Evolutionary conservation across 2,329 filamentous ascomycete genomes (phyloP), one percentile per base, ranked within the genome.

Genomic region (Colletotrichum kahawae): DNA sequence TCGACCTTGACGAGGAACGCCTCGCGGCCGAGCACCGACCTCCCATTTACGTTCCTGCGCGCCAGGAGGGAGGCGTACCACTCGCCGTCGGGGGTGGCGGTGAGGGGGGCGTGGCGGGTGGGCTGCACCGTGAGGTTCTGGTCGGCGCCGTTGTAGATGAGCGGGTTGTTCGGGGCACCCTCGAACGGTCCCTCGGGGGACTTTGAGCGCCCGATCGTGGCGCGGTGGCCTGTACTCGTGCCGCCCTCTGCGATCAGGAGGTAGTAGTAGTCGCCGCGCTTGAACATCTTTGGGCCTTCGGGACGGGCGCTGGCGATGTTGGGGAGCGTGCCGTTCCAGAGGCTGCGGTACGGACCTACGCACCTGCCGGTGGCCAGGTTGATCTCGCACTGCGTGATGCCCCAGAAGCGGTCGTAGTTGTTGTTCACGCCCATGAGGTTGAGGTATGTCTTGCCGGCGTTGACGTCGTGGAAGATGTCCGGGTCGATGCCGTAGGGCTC

Each of bases 131-230:
- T 78, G 7, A 79, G 70, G 24, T 77, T 75, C 60, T 67, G 64
- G 38, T 78, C 60, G 2, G 74, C 76, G 14, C 76, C 78, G 62
- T 78, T 79, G 74, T 77, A 79, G 31, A 79, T 74, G 5, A 79
- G 81, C 4, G 85, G 85, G 57, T 87, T 87, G 18, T 79, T 80
- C 1, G 85, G 84, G 1, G 83, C 83, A 2, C 81, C 65, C 56
- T 84, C 83, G 84, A 86, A 88, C 4, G 85, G 85, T 1, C 86
- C 86, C 34, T 84, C 79, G 57, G 82, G 7, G 79, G 82, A 7
- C 80, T 78, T 13, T 51, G 77, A 60, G 78, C 81, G 76, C 81
- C 86, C 36, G 3, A 88, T 85, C 79, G 84, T 87, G 67, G 85
- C 84, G 33, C 83, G 82, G 76, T 88, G 86, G 0, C 84, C 85